Percentiles rank a stretch among this genome's conserved stretches.
Evolutionary conservation across 257 asterid species (phyloP).

Genomic region (Solanum corneliomulleri): DNA sequence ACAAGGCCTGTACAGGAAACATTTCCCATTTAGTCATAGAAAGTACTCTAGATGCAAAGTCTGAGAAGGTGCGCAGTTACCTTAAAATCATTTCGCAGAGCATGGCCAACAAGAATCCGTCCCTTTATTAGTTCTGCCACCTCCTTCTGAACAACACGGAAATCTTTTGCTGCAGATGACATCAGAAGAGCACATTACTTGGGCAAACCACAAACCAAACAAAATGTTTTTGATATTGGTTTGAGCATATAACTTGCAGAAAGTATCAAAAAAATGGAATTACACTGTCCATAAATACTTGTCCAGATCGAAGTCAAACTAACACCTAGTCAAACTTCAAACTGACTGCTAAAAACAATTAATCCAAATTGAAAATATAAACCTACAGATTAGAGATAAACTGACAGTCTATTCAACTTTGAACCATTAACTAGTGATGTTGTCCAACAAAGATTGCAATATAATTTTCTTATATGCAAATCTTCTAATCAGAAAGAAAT

Average conservation of each 20-base stretch:
- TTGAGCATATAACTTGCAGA: not conserved
- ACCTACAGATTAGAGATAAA: not conserved
- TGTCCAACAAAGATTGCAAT: not conserved
- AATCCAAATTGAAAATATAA: not conserved
- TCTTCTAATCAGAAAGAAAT: not conserved
- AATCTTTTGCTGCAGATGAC: conserved; percentile 65
- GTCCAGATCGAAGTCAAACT: not conserved
- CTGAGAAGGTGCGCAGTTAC: conserved; percentile 15
- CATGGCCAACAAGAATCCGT: conserved; percentile 88
- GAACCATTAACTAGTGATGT: not conserved
- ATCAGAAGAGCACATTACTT: not conserved
- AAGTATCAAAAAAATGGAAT: not conserved
- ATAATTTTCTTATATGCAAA: not conserved
- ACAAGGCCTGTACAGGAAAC: conserved; percentile 53
- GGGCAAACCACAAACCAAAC: not conserved
- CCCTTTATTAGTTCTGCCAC: conserved; percentile 78
- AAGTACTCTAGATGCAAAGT: not conserved
- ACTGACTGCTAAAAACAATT: not conserved
- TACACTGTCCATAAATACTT: not conserved
- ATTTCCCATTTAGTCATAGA: not conserved
- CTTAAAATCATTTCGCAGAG: conserved; percentile 85
- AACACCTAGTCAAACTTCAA: not conserved
- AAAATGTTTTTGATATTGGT: not conserved
- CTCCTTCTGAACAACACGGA: conserved; percentile 57
- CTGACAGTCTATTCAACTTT: not conserved